Conservation (phyloP, 1,284 basidiomycete genomes). For the Cronartium ribicola region DNA sequence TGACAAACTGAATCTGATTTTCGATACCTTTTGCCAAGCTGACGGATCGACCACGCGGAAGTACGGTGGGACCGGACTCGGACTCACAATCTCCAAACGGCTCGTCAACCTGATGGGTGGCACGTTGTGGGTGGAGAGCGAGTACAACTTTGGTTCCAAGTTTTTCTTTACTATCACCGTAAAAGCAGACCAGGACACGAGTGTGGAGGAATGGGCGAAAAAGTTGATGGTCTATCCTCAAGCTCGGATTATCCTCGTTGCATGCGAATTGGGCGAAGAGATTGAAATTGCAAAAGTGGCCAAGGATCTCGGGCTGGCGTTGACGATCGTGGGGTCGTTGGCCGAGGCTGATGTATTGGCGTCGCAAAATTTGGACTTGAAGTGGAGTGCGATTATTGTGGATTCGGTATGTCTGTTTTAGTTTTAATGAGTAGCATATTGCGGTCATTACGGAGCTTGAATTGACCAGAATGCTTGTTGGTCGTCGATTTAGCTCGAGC, state of each 20-base stretch:
- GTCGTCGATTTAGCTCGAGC: slow-evolving; percentile 68
- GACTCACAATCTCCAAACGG: slow-evolving; percentile 67
- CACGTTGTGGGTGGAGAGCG: slow-evolving; percentile 96
- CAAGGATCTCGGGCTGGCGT: slow-evolving; percentile 16
- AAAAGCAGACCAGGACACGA: slow-evolving; percentile 47
- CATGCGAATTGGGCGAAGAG: slow-evolving; percentile 31
- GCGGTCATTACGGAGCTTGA: neutral
- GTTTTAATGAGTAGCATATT: too few relatives aligned
- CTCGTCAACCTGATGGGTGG: slow-evolving; percentile 97
- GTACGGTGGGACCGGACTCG: slow-evolving; percentile 95
- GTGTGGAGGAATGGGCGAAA: slow-evolving; percentile 28
- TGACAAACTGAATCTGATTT: slow-evolving; percentile 97
- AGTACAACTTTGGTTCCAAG: slow-evolving; percentile 78
- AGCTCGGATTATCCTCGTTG: slow-evolving; percentile 29
- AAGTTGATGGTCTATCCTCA: slow-evolving; percentile 26
- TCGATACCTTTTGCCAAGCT: slow-evolving; percentile 98
- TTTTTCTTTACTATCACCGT: slow-evolving; percentile 88
- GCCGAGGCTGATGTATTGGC: slow-evolving; percentile 18
- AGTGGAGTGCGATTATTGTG: slow-evolving; percentile 37
- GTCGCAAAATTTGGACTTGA: slow-evolving; percentile 13
- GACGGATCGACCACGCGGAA: slow-evolving; percentile 71
- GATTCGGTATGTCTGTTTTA: slow-evolving; percentile 28
- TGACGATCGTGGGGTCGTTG: slow-evolving; percentile 28
- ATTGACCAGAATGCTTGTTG: slow-evolving; percentile 51
- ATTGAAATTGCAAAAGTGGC: slow-evolving; percentile 34